These are phyloP conservation scores for Spongospora subterranea DNA, from an alignment of 208 protist genomes.

Conservation along the genomic window DNA sequence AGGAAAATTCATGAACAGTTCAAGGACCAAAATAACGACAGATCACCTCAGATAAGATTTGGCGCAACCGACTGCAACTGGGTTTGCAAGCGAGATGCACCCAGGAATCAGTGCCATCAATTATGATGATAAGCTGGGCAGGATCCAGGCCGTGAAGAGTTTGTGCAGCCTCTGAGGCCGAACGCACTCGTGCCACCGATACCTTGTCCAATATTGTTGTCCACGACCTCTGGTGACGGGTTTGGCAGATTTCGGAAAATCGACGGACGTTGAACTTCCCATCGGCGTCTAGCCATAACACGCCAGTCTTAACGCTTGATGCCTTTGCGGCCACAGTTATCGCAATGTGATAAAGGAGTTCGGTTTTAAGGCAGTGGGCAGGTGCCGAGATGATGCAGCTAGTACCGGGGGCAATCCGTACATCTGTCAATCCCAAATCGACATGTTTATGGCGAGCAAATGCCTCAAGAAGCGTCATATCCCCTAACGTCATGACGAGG, in stretches of 20 bases:
- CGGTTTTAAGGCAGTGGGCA: neutral
- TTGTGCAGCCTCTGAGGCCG: neutral
- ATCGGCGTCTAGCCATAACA: neutral
- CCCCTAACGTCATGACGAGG: neutral
- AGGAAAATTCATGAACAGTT: no score
- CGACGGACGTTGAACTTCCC: neutral
- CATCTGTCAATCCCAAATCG: neutral
- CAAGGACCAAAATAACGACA: no score
- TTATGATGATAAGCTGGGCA: neutral
- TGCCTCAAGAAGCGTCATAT: neutral
- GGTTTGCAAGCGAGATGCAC: neutral
- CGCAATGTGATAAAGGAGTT: neutral
- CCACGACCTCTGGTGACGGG: neutral
- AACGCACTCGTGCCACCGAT: neutral
- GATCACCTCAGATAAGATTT: no score
- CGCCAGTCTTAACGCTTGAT: no score
- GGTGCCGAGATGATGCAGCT: neutral
- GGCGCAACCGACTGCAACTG: no score
- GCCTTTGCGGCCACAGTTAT: neutral
- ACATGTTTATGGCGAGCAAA: neutral
- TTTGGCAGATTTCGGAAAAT: neutral
- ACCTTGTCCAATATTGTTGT: neutral
- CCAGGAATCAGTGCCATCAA: neutral
- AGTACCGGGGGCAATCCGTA: neutral
- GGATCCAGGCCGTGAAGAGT: neutral